Conservation (phyloP, 768 basidiomycete genomes). For the Psilocybe azurescens region DNA sequence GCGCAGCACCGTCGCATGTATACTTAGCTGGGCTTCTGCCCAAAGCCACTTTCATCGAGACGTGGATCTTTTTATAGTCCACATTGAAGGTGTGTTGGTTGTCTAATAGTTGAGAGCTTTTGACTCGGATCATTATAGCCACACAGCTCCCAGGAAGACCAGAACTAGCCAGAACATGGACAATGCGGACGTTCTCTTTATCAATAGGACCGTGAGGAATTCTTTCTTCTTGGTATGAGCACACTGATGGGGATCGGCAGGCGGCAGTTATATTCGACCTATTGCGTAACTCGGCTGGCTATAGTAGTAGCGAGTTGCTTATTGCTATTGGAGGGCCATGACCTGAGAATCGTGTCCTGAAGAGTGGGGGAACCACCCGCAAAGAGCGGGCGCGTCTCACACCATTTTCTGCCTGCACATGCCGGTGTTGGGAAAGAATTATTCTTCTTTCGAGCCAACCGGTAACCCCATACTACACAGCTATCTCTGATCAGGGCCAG, state of each 20-base stretch:
- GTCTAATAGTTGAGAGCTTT: neutral
- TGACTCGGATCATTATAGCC: constrained; percentile 10
- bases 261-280: neutral
- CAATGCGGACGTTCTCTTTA: constrained; percentile 12
- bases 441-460: constrained; percentile 1
- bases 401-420: constrained; percentile 19
- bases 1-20: no score
- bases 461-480: neutral
- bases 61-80: no score
- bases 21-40: no score
- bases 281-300: constrained; percentile 9
- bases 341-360: constrained; percentile 11
- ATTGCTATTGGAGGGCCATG: constrained; percentile 4
- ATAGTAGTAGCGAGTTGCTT: constrained; percentile 2
- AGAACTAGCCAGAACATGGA: neutral
- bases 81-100: no score
- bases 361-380: constrained; percentile 3
- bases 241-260: constrained; percentile 16
- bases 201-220: constrained; percentile 14
- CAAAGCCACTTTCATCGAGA: no score
- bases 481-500: neutral
- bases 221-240: constrained; percentile 5
- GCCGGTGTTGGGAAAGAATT: neutral
- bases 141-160: neutral
- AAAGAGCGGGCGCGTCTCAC: constrained; percentile 19